Conservation (phyloP, 768 basidiomycete species). For the Phylloporus sp. region DNA sequence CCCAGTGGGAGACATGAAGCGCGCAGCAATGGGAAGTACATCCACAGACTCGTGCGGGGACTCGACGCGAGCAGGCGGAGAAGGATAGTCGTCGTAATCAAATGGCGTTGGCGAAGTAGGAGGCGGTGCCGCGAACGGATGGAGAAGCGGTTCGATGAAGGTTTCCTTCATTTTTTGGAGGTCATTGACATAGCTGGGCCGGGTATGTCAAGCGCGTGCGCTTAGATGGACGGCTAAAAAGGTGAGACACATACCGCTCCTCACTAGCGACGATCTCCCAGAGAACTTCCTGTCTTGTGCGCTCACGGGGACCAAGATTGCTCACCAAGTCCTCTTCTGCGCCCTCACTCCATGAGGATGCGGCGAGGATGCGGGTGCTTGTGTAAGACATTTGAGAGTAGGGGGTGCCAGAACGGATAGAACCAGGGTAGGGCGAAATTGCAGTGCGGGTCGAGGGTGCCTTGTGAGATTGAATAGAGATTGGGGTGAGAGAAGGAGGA, state of each 20-base stretch:
- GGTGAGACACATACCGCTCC: conserved; percentile 61
- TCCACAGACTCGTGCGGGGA: conserved; percentile 71
- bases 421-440: conserved; percentile 62
- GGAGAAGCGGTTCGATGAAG: conserved; percentile 85
- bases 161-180: conserved; percentile 90
- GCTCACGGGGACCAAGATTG: conserved; percentile 89
- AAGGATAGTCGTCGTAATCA: conserved; percentile 63
- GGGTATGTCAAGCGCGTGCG: conserved; percentile 10
- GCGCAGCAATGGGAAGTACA: conserved; percentile 81
- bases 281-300: conserved; percentile 92
- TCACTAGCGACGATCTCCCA: conserved; percentile 97
- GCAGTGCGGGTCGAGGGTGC: conserved; percentile 60
- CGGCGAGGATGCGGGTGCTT: conserved; percentile 71
- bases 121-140: conserved; percentile 57
- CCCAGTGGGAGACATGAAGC: conserved; percentile 73
- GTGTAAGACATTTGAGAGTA: conserved; percentile 75
- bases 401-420: conserved; percentile 76
- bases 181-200: conserved; percentile 82
- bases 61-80: conserved; percentile 42
- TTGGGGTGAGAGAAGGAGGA: conserved; percentile 55
- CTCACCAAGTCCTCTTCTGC: conserved; percentile 92
- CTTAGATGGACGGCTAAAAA: conserved; percentile 10
- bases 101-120: conserved; percentile 49
- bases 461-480: conserved; percentile 51
- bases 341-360: conserved; percentile 87